These are phyloP conservation scores for Sporothrix euskadiensis DNA, from an alignment of 2,329 filamentous ascomycete genomes.

Conservation along the genomic window DNA sequence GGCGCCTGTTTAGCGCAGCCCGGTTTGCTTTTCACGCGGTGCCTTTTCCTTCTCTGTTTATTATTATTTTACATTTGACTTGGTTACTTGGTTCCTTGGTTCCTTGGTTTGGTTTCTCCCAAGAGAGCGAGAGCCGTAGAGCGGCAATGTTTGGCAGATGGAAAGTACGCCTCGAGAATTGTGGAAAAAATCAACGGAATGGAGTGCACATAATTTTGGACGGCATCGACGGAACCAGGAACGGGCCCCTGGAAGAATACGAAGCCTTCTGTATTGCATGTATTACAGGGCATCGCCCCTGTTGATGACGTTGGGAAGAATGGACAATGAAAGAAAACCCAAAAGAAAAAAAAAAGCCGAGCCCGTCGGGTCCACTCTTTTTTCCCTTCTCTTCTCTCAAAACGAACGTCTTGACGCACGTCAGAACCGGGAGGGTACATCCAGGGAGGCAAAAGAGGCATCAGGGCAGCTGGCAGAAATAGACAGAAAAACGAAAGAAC, in stretches of 20 bases:
- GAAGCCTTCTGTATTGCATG: background rate
- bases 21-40: background rate
- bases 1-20: constrained; percentile 14
- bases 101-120: background rate
- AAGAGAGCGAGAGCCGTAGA: background rate
- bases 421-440: background rate
- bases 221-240: background rate
- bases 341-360: background rate
- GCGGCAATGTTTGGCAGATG: background rate
- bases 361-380: background rate
- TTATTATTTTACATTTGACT: background rate
- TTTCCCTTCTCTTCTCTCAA: background rate
- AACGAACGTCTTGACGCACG: background rate
- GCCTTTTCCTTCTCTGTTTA: background rate
- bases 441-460: background rate
- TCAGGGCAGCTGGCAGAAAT: background rate
- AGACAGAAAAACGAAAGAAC: background rate
- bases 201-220: background rate
- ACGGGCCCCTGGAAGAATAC: background rate
- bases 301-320: background rate
- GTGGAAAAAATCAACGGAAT: background rate
- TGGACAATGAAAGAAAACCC: background rate
- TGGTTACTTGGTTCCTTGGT: background rate
- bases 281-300: background rate
- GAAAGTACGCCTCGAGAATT: background rate